These are phyloP conservation scores for Exobasidium cylindrosporum DNA, from an alignment of 1,284 basidiomycete species.

Conservation along the genomic window DNA sequence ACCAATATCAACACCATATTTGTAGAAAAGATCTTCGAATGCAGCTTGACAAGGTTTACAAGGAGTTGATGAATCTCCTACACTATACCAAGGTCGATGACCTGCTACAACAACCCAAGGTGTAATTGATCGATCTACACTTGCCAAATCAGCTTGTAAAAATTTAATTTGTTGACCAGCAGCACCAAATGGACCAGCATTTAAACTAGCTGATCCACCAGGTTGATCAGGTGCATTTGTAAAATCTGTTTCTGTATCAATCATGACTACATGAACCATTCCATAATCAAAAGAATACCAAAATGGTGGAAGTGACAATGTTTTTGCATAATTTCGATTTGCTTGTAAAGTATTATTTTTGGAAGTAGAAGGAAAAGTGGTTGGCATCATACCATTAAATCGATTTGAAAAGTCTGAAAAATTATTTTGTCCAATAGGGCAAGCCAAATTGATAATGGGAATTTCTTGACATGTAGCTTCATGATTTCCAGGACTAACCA, in stretches of 20 bases:
- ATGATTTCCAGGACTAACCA: constrained; percentile 38
- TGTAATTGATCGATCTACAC: constrained; percentile 54
- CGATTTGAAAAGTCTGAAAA: constrained; percentile 30
- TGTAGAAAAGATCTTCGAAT: constrained; percentile 53
- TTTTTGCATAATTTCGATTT: constrained; percentile 5
- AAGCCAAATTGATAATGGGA: constrained; percentile 18
- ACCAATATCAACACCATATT: constrained; percentile 54
- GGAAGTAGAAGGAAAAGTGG: constrained; percentile 19
- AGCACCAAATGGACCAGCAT: constrained; percentile 14
- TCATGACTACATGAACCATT: constrained; percentile 35
- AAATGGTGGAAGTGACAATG: constrained; percentile 16
- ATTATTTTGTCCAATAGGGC: constrained; percentile 38
- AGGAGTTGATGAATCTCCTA: constrained; percentile 20
- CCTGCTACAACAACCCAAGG: constrained; percentile 56
- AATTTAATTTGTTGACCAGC: constrained; percentile 25
- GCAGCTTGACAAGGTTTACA: constrained; percentile 52
- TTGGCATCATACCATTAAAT: constrained; percentile 28
- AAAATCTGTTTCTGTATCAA: constrained; percentile 44
- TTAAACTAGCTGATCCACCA: constrained; percentile 25
- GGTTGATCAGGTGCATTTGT: constrained; percentile 26
- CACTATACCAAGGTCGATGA: constrained; percentile 30
- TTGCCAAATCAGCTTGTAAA: constrained; percentile 51
- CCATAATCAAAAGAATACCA: constrained; percentile 42
- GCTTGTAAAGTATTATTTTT: constrained; percentile 1
- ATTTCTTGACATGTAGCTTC: constrained; percentile 30